Evolutionary conservation across 2,329 filamentous ascomycete genomes (phyloP).

Genomic region (Talaromyces sp.): DNA sequence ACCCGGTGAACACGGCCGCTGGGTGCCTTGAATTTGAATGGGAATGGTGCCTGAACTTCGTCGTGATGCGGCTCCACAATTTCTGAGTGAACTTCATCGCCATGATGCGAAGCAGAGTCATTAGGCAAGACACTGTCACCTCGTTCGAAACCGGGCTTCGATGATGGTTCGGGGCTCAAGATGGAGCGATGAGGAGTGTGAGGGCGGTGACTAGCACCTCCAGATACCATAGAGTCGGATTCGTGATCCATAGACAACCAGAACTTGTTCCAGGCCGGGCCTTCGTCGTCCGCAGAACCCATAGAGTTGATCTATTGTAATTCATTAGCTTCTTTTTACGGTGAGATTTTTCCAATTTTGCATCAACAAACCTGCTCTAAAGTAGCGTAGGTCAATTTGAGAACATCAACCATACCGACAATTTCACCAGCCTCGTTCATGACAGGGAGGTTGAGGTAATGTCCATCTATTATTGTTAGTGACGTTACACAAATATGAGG

Average conservation of each 20-base stretch:
- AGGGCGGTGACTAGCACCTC: conserved; percentile 73
- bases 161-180: conserved; percentile 69
- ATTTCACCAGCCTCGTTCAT: conserved; percentile 98
- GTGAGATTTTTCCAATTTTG: neutral
- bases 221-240: conserved; percentile 93
- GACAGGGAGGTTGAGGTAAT: conserved; percentile 95
- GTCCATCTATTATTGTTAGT: conserved; percentile 63
- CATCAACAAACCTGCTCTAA: conserved; percentile 70
- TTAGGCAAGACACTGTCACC: conserved; percentile 85
- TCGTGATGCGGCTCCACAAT: conserved; percentile 56
- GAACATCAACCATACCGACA: conserved; percentile 97
- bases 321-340: neutral
- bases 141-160: conserved; percentile 59
- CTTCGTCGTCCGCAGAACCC: conserved; percentile 80
- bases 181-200: conserved; percentile 67
- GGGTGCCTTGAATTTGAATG: conserved; percentile 99
- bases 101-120: conserved; percentile 91
- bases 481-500: conserved; percentile 3
- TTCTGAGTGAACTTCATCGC: conserved; percentile 69
- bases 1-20: conserved; percentile 90
- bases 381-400: conserved; percentile 96
- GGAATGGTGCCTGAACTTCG: conserved; percentile 66
- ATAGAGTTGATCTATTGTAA: conserved; percentile 74
- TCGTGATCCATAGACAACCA: conserved; percentile 95
- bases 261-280: conserved; percentile 99